Conservation (phyloP, 768 basidiomycete species). For the Tylopilus sp. region DNA sequence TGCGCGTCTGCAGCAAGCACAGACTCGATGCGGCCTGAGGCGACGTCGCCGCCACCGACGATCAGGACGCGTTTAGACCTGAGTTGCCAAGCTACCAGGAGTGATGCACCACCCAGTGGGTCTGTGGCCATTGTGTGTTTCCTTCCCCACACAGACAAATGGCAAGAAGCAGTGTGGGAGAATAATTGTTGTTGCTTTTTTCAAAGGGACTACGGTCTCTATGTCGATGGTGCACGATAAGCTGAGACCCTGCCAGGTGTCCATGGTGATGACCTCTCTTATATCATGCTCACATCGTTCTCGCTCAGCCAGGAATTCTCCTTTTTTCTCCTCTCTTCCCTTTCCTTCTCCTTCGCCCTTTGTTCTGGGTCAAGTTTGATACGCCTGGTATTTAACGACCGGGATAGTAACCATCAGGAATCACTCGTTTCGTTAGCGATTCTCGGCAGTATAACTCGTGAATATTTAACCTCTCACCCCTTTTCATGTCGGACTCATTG, state of each 20-base stretch:
- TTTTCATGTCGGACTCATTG: not conserved
- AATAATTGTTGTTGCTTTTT: not conserved
- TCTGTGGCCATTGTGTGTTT: conserved; percentile 13
- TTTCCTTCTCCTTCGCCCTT: not conserved
- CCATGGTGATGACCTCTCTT: not conserved
- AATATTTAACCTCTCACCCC: conserved; percentile 11
- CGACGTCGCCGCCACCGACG: conserved; percentile 92
- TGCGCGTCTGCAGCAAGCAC: conserved; percentile 77
- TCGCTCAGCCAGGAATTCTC: not conserved
- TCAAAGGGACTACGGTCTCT: not conserved
- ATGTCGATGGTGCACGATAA: not conserved
- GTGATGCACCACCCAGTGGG: conserved; percentile 56
- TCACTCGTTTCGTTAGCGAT: not conserved
- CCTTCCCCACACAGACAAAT: not conserved
- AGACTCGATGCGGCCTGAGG: conserved; percentile 82
- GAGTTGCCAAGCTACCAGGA: conserved; percentile 94
- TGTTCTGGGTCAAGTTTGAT: not conserved
- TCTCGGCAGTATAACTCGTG: not conserved
- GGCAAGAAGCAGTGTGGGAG: not conserved
- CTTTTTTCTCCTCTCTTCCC: not conserved
- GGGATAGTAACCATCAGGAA: conserved; percentile 8
- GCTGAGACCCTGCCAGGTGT: not conserved
- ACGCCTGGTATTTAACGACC: not conserved
- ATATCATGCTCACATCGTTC: not conserved
- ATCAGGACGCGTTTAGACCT: conserved; percentile 79